A percentile compares a stretch with the other conserved stretches of the same genome.
These are phyloP conservation scores for Calamus simplicifolius DNA, from an alignment of 176 grass and related monocot genomes.

Conservation along the genomic window DNA sequence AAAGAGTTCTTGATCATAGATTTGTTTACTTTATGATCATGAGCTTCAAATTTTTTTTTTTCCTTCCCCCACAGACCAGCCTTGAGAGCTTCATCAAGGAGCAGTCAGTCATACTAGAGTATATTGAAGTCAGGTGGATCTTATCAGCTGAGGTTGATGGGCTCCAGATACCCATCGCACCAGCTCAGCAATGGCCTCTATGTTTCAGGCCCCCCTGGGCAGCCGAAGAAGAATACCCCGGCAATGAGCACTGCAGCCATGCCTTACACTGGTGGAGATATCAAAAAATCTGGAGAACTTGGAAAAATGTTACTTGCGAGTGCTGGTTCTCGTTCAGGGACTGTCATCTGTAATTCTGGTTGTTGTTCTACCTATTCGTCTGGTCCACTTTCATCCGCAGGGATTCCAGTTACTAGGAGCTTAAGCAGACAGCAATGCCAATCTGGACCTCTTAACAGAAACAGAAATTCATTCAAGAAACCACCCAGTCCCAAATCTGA, in stretches of 20 bases:
- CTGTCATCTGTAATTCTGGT: background rate
- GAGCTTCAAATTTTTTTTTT: no score
- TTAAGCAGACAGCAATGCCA: background rate
- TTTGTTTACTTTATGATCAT: no score
- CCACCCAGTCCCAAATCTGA: background rate
- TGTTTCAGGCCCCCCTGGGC: constrained; percentile 3
- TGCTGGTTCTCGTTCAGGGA: constrained; percentile 1
- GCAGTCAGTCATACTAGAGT: no score
- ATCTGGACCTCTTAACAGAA: constrained; percentile 4
- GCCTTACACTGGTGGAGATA: constrained; percentile 4
- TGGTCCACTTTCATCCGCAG: no score
- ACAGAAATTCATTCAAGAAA: background rate
- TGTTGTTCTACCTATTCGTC: no score
- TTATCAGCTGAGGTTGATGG: background rate
- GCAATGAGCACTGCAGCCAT: background rate
- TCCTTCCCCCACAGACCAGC: no score
- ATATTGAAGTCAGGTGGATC: background rate
- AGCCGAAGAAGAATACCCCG: background rate
- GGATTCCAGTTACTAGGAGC: no score
- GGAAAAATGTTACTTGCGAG: constrained; percentile 4
- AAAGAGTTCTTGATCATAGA: no score
- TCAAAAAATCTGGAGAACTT: constrained; percentile 6
- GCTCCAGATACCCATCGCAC: constrained; percentile 5
- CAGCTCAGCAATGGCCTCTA: constrained; percentile 8
- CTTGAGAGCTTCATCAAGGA: no score